Percentiles rank a stretch among this genome's conserved stretches.
Evolutionary conservation across 2,329 filamentous ascomycete species (phyloP).

Genomic region (Colletotrichum shisoi): DNA sequence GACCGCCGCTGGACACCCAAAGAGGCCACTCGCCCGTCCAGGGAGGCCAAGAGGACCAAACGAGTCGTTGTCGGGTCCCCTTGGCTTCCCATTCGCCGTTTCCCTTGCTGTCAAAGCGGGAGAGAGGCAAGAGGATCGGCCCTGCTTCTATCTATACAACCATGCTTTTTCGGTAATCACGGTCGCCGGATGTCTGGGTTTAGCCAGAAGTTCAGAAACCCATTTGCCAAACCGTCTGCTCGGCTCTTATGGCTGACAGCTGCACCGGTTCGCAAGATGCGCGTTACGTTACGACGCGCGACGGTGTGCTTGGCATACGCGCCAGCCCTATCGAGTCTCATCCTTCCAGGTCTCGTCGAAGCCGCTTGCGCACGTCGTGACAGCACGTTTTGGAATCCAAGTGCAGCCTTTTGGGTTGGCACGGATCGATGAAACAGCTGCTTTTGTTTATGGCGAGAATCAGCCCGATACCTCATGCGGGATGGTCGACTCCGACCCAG

Average conservation of each 20-base stretch:
- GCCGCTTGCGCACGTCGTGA: neutral
- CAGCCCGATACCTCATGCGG: neutral
- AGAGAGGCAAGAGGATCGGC: neutral
- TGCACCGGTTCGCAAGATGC: slow-evolving; percentile 14
- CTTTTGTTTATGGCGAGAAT: neutral
- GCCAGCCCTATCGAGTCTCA: slow-evolving; percentile 5
- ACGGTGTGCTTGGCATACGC: slow-evolving; percentile 6
- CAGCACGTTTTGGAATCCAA: neutral
- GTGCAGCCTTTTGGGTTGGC: slow-evolving; percentile 1
- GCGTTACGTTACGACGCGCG: slow-evolving; percentile 22
- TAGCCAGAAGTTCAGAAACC: slow-evolving; percentile 5
- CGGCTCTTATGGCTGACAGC: slow-evolving; percentile 11
- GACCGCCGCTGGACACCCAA: neutral
- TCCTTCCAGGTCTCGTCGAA: neutral
- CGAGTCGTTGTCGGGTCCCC: neutral
- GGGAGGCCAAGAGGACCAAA: neutral
- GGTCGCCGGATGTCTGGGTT: neutral
- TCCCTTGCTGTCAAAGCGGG: slow-evolving; percentile 2
- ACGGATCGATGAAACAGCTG: neutral
- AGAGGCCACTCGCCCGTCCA: too few species aligned
- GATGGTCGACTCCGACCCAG: slow-evolving; percentile 16
- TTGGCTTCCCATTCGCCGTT: slow-evolving; percentile 12
- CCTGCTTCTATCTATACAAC: neutral
- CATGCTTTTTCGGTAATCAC: neutral
- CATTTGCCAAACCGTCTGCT: slow-evolving; percentile 17